Conservation (phyloP, 768 basidiomycete species). For the Kwoniella bestiolae region DNA sequence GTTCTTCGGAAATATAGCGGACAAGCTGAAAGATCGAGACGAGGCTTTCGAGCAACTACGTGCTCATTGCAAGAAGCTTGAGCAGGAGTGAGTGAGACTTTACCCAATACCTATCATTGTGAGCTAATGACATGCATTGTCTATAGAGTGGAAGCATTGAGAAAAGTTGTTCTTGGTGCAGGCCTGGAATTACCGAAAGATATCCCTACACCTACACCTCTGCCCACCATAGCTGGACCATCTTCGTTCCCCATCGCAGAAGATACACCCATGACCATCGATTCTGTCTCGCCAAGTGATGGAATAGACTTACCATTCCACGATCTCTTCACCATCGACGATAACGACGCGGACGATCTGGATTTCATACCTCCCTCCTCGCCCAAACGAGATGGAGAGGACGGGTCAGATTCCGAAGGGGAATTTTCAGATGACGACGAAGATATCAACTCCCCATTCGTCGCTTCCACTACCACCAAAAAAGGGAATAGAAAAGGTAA, state of each 20-base stretch:
- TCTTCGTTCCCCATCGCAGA: not conserved
- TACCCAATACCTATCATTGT: not conserved
- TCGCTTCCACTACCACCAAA: not conserved
- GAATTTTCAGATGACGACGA: conserved; percentile 22
- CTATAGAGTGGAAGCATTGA: conserved; percentile 18
- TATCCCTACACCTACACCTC: conserved; percentile 1
- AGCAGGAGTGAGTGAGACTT: conserved; percentile 32
- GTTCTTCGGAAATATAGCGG: conserved; percentile 25
- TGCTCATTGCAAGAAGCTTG: conserved; percentile 21
- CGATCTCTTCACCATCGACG: conserved; percentile 24
- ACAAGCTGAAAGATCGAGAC: conserved; percentile 20
- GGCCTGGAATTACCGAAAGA: conserved; percentile 21
- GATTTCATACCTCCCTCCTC: conserved; percentile 30
- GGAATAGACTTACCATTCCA: conserved; percentile 20
- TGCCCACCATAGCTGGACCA: conserved; percentile 3
- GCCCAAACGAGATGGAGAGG: conserved; percentile 16
- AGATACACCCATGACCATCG: conserved; percentile 20
- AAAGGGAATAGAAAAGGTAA: conserved; percentile 3
- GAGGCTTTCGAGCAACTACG: conserved; percentile 14
- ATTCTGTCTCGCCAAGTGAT: conserved; percentile 6
- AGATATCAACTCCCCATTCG: conserved; percentile 1
- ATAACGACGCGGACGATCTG: conserved; percentile 28
- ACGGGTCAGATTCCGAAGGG: conserved; percentile 15
- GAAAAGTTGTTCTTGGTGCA: conserved; percentile 18
- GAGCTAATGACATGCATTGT: not conserved